Conservation (phyloP, 2,329 filamentous ascomycete genomes). For the Cladobotryum protrusum region DNA sequence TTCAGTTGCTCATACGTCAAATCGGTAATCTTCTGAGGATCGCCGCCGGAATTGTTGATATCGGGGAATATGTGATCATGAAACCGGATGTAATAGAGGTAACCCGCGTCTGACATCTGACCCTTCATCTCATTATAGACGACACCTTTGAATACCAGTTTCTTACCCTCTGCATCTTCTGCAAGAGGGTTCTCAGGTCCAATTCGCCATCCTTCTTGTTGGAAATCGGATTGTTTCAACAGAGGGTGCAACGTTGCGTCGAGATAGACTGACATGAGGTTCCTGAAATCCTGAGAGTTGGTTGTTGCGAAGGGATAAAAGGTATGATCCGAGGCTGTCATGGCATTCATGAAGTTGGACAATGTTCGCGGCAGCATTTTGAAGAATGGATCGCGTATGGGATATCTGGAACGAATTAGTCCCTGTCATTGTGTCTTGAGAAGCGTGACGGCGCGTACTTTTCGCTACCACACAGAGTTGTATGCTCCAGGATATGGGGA, state of each 20-base stretch:
- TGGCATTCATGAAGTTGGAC: constrained; percentile 99
- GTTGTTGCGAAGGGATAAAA: constrained; percentile 98
- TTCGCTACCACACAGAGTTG: constrained; percentile 88
- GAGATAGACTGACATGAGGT: constrained; percentile 92
- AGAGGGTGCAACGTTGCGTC: constrained; percentile 89
- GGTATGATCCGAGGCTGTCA: constrained; percentile 92
- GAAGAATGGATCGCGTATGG: constrained; percentile 98
- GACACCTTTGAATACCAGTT: constrained; percentile 90
- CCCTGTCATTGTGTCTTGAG: constrained; percentile 8
- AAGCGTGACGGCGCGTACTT: constrained; percentile 51
- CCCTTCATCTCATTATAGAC: constrained; percentile 99
- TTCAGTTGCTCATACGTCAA: constrained; percentile 85
- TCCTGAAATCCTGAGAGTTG: constrained; percentile 90
- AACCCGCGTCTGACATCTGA: constrained; percentile 95
- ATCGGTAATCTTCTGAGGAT: constrained; percentile 93
- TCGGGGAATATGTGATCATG: constrained; percentile 91
- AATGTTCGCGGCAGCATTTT: constrained; percentile 97
- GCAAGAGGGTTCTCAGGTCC: constrained; percentile 81
- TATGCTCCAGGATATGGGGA: constrained; percentile 96
- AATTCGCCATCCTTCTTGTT: constrained; percentile 94
- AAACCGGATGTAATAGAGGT: constrained; percentile 92
- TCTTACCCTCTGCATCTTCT: constrained; percentile 51
- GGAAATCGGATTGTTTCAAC: constrained; percentile 84
- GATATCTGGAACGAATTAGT: constrained; percentile 58
- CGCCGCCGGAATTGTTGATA: constrained; percentile 94